phyloP scores from a whole-genome alignment of 805 yeast species.

The Ogataea saltuana region DNA sequence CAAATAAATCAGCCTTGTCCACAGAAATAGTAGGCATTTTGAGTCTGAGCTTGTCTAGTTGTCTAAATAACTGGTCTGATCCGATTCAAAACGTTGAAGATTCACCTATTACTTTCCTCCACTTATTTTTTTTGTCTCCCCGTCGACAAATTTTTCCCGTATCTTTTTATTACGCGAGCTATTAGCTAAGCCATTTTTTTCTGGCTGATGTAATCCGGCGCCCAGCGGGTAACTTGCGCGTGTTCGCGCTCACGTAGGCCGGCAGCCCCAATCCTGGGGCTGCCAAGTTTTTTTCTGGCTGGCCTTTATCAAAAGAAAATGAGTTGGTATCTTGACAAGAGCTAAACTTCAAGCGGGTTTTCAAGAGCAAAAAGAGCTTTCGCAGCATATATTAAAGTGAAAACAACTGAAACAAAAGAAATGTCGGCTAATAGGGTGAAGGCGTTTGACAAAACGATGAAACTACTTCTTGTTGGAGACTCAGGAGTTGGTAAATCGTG shows the following conservation, averaged over 20 bases:
- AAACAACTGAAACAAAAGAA: too few relatives aligned
- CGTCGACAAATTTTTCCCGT: not conserved
- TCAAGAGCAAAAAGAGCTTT: too few relatives aligned
- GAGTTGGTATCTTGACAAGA: slow-evolving; percentile 3
- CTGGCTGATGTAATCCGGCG: not conserved
- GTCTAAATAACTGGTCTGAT: too few relatives aligned
- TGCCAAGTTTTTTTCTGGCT: too few relatives aligned
- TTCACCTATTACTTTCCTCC: too few relatives aligned
- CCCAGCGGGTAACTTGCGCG: not conserved
- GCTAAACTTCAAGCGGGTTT: not conserved
- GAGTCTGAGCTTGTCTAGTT: not conserved
- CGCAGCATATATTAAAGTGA: too few relatives aligned
- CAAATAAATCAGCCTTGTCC: slow-evolving; percentile 89
- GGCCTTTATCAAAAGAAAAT: slow-evolving; percentile 1
- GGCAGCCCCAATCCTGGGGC: too few relatives aligned
- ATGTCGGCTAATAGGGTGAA: slow-evolving; percentile 63
- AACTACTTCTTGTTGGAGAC: slow-evolving; percentile 90
- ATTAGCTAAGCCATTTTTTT: not conserved
- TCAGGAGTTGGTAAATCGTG: slow-evolving; percentile 90
- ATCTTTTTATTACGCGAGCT: too few relatives aligned
- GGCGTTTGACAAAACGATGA: slow-evolving; percentile 87
- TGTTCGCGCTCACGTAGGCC: too few relatives aligned
- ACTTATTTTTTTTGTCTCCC: not conserved
- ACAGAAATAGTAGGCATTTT: slow-evolving; percentile 96
- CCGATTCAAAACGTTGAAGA: too few relatives aligned